Percentiles rank a stretch among this genome's conserved stretches.
phyloP scores from a whole-genome alignment of 1,139 yeast species.

The Zygosaccharomyces pseudobailii region DNA sequence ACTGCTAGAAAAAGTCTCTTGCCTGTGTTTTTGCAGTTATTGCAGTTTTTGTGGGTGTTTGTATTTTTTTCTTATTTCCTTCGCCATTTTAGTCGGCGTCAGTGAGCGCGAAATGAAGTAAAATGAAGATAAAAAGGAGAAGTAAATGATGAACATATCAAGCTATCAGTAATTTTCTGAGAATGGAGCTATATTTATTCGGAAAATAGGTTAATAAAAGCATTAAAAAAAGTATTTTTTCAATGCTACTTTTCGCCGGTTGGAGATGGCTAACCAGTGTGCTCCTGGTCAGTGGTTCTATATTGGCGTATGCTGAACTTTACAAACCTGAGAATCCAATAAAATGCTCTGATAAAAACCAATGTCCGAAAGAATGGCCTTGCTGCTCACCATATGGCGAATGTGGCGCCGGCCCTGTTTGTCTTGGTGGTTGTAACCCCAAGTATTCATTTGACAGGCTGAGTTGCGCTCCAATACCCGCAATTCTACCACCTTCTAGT shows the following conservation, averaged over 20 bases:
- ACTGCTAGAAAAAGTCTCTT: background rate
- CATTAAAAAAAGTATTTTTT: too few species aligned
- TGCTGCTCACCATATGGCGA: conserved; percentile 80
- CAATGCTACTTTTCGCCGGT: background rate
- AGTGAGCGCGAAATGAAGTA: conserved; percentile 2
- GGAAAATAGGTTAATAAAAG: too few species aligned
- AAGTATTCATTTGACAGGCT: conserved; percentile 54
- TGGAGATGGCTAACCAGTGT: background rate
- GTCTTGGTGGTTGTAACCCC: conserved; percentile 81
- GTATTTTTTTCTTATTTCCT: background rate
- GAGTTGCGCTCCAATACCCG: conserved; percentile 58
- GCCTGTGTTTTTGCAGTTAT: background rate
- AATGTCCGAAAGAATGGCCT: conserved; percentile 68
- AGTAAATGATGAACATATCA: background rate
- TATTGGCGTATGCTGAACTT: conserved; percentile 11
- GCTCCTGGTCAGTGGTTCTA: background rate
- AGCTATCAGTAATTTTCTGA: background rate
- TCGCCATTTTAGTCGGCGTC: conserved; percentile 5
- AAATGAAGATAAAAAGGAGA: background rate
- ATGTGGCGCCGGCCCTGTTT: conserved; percentile 77
- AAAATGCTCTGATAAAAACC: conserved; percentile 44
- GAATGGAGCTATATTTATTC: background rate
- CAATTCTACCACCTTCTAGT: conserved; percentile 35
- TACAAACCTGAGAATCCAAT: conserved; percentile 28
- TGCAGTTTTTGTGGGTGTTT: conserved; percentile 3